Evolutionary conservation across 2,329 filamentous ascomycete genomes (phyloP).

Genomic region (Cryphonectria parasitica): DNA sequence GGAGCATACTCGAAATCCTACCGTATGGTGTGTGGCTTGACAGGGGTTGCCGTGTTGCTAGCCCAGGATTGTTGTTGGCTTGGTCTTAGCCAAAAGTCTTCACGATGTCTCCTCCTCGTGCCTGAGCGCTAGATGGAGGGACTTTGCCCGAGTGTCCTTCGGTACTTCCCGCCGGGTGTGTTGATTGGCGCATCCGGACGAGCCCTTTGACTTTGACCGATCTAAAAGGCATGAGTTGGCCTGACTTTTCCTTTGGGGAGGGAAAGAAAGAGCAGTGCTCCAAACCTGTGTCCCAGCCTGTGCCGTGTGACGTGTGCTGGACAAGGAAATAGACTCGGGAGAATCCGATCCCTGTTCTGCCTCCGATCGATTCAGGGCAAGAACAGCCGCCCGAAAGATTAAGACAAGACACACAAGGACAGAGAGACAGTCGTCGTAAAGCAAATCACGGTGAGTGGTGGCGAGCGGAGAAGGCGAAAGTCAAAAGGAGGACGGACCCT

Average conservation of each 20-base stretch:
- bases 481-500: neutral
- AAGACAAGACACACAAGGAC: no score
- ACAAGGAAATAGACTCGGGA: neutral
- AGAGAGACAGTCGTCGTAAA: neutral
- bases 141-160: neutral
- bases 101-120: slow-evolving; percentile 18
- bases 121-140: neutral
- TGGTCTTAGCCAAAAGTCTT: neutral
- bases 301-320: neutral
- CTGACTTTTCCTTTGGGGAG: slow-evolving; percentile 1
- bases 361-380: slow-evolving; percentile 4
- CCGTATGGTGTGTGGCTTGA: slow-evolving; percentile 25
- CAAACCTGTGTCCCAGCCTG: no score
- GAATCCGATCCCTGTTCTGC: neutral
- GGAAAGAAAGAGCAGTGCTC: neutral
- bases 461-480: neutral
- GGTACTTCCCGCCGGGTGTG: neutral
- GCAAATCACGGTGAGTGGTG: neutral
- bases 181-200: neutral
- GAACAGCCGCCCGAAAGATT: neutral
- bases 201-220: neutral
- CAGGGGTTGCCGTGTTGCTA: slow-evolving; percentile 16
- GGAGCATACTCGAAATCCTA: neutral
- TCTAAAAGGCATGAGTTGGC: neutral
- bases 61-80: slow-evolving; percentile 8